Evolutionary conservation across 1,139 yeast genomes (phyloP).

Genomic region (Zygosaccharomyces sapae): DNA sequence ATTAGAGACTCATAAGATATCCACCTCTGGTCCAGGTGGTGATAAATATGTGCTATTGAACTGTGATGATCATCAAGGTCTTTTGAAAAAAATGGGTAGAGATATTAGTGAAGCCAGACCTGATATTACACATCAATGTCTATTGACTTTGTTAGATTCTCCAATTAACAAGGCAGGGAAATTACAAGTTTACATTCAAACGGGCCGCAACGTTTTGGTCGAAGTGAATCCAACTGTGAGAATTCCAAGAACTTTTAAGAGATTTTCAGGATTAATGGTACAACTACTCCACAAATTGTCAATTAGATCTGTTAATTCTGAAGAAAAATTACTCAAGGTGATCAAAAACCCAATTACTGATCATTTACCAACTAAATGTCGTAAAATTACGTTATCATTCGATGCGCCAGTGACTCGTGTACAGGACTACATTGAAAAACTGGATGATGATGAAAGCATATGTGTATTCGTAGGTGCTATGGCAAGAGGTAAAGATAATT

Average conservation of each 20-base stretch:
- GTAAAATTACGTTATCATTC: slow-evolving; percentile 87
- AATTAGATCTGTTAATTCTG: slow-evolving; percentile 90
- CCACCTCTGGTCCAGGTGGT: slow-evolving; percentile 71
- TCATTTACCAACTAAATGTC: slow-evolving; percentile 92
- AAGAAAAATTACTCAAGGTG: slow-evolving; percentile 87
- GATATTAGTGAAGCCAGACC: slow-evolving; percentile 98
- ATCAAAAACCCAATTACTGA: slow-evolving; percentile 96
- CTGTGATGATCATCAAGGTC: slow-evolving; percentile 98
- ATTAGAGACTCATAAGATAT: slow-evolving; percentile 86
- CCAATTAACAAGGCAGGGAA: slow-evolving; percentile 97
- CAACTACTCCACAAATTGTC: slow-evolving; percentile 88
- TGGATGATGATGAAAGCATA: slow-evolving; percentile 86
- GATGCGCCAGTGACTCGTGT: slow-evolving; percentile 87
- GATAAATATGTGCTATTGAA: slow-evolving; percentile 89
- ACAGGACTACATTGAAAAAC: slow-evolving; percentile 76
- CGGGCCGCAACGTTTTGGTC: slow-evolving; percentile 88
- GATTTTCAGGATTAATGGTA: slow-evolving; percentile 97
- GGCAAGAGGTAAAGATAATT: slow-evolving; percentile 97
- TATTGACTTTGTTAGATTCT: slow-evolving; percentile 85
- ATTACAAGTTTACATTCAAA: slow-evolving; percentile 91
- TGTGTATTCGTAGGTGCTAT: slow-evolving; percentile 98
- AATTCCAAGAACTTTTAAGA: slow-evolving; percentile 95
- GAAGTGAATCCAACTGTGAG: slow-evolving; percentile 96
- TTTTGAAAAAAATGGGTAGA: slow-evolving; percentile 90
- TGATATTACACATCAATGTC: slow-evolving; percentile 94